Evolutionary conservation across 257 asterid genomes (phyloP), one percentile per base, ranked within the genome.

Genomic region (Hygrophila difformis): DNA sequence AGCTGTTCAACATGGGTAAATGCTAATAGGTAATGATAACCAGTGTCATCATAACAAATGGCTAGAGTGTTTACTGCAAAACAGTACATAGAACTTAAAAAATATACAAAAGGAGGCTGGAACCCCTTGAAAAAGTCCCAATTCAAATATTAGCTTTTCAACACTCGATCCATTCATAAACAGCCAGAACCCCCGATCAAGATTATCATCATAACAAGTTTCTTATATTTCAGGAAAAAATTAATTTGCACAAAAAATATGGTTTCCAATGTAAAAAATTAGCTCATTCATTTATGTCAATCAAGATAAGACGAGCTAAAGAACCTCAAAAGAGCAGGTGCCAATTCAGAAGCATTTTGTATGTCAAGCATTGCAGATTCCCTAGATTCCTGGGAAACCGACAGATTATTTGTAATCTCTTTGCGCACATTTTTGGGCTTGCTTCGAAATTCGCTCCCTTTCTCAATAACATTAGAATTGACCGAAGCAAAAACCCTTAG

Each of bases 251-350:
- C n/a, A n/a, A n/a, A n/a, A n/a, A n/a, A n/a, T n/a, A n/a, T 37
- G 36, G 13, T 1, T 19, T 35, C 15, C 29, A 39, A 8, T 18
- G 11, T 43, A 13, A 34, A 41, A 29, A 26, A 47, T n/a, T 53
- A 20, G 56, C 19, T 41, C 2, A 48, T 22, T 52, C 38, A 23
- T 18, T 38, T 14, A 24, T 16, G 31, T 17, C 12, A 16, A 44
- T 19, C 11, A 45, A 21, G 16, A 18, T 6, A 34, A 53, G 13
- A 4, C 2, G 42, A 44, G 19, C 24, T 9, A 45, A 39, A 31
- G 14, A 21, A 87, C 97, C 97, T 88, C 42, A 56, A 31, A 38
- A 84, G 97, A 74, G 93, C 92, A 59, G 84, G 63, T 18, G 52
- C 74, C 87, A 81, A 44, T 38, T 84, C 77, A 50, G 94, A 43